Percentiles rank a stretch among this genome's conserved stretches.
Conservation (phyloP, 225 moss, liverwort and hornwort genomes). For the Physcomitrellopsis africana region DNA sequence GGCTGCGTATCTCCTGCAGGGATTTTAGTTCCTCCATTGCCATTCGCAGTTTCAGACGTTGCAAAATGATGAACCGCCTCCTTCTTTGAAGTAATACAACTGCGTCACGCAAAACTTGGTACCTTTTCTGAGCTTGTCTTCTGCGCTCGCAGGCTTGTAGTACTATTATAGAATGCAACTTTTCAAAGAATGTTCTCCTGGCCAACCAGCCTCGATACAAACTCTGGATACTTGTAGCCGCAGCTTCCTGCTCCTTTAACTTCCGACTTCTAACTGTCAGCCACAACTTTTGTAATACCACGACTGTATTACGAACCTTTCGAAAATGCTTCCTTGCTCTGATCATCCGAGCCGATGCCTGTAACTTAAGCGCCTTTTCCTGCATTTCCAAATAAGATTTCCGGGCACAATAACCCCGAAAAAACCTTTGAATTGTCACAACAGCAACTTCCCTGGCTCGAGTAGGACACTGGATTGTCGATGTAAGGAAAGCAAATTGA, state of each 20-base stretch:
- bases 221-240: slow-evolving; percentile 32
- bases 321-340: slow-evolving; percentile 24
- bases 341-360: slow-evolving; percentile 19
- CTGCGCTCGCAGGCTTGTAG: slow-evolving; percentile 35
- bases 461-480: slow-evolving; percentile 11
- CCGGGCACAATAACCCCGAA: slow-evolving; percentile 26
- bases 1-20: slow-evolving; percentile 7
- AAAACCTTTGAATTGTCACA: slow-evolving; percentile 26
- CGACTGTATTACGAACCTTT: slow-evolving; percentile 29
- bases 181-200: slow-evolving; percentile 15
- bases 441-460: slow-evolving; percentile 25
- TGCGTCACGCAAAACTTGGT: slow-evolving; percentile 7
- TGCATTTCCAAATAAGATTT: slow-evolving; percentile 5
- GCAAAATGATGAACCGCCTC: slow-evolving; percentile 3
- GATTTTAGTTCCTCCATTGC: slow-evolving; percentile 11
- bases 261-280: slow-evolving; percentile 16
- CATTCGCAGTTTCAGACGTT: neutral
- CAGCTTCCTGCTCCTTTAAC: slow-evolving; percentile 8
- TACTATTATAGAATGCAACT: neutral
- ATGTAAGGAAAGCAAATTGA: slow-evolving; percentile 26
- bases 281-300: slow-evolving; percentile 28
- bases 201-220: slow-evolving; percentile 32
- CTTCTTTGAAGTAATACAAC: slow-evolving; percentile 30
- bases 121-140: slow-evolving; percentile 23
- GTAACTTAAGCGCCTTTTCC: neutral